Conservation (phyloP, 2,329 filamentous ascomycete genomes). For the Macrophomina tecta region DNA sequence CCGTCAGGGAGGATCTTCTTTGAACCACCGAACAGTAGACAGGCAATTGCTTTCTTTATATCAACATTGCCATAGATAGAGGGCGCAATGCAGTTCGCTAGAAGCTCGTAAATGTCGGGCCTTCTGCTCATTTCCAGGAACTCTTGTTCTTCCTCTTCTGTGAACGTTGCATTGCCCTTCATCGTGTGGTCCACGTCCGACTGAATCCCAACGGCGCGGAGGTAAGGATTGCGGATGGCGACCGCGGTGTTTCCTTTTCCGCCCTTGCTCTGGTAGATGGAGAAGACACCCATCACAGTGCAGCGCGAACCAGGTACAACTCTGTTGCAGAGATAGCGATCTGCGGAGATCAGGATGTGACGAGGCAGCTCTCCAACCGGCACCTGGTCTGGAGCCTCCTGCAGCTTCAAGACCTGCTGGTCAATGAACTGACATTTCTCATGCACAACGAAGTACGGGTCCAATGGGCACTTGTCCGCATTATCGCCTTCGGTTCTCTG, state of each 20-base stretch:
- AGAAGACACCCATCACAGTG: conserved; percentile 96
- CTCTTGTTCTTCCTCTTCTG: conserved; percentile 96
- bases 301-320: conserved; percentile 95
- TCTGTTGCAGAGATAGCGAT: conserved; percentile 91
- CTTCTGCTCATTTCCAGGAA: conserved; percentile 89
- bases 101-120: conserved; percentile 89
- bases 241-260: conserved; percentile 82
- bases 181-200: conserved; percentile 88
- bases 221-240: conserved; percentile 92
- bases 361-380: conserved; percentile 94
- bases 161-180: conserved; percentile 83
- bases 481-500: conserved; percentile 68
- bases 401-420: conserved; percentile 96
- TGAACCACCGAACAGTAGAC: conserved; percentile 88
- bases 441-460: conserved; percentile 95
- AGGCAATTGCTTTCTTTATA: conserved; percentile 97
- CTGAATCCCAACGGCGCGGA: conserved; percentile 90
- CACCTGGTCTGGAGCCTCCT: conserved; percentile 96
- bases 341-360: conserved; percentile 95
- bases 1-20: conserved; percentile 98
- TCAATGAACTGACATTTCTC: conserved; percentile 95
- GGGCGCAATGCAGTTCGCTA: conserved; percentile 91
- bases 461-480: conserved; percentile 80
- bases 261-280: conserved; percentile 93
- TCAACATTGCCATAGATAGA: conserved; percentile 96